Evolutionary conservation across 2,329 filamentous ascomycete genomes (phyloP).

Genomic region (Cryphonectria japonica): DNA sequence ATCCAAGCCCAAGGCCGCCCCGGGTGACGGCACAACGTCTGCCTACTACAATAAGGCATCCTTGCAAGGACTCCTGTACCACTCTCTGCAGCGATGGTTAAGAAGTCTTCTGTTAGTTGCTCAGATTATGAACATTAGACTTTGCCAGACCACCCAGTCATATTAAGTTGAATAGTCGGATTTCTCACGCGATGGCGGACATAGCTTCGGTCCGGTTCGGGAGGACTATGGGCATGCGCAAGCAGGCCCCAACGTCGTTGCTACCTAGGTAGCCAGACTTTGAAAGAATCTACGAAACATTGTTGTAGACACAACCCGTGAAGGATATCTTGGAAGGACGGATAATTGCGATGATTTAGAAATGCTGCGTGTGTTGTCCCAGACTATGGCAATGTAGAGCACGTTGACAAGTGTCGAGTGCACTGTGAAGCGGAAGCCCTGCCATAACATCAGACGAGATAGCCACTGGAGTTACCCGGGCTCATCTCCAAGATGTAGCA

Average conservation of each 20-base stretch:
- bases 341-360: neutral
- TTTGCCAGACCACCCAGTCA: too few relatives aligned
- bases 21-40: too few relatives aligned
- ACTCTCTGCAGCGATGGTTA: too few relatives aligned
- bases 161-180: too few relatives aligned
- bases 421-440: neutral
- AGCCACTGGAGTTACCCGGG: neutral
- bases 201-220: neutral
- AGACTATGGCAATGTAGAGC: neutral
- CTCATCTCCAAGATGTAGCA: neutral
- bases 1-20: too few relatives aligned
- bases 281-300: neutral
- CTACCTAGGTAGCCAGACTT: neutral
- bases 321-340: neutral
- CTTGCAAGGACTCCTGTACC: too few relatives aligned
- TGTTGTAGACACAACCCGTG: neutral
- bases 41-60: too few relatives aligned
- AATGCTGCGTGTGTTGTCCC: neutral
- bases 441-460: neutral
- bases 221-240: neutral
- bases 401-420: neutral
- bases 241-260: too few relatives aligned
- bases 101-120: too few relatives aligned
- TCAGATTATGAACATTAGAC: too few relatives aligned
- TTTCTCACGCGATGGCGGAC: too few relatives aligned